These are phyloP conservation scores for Aspergillus sclerotiicarbonarius DNA, from an alignment of 495 filamentous ascomycete species.

Conservation along the genomic window DNA sequence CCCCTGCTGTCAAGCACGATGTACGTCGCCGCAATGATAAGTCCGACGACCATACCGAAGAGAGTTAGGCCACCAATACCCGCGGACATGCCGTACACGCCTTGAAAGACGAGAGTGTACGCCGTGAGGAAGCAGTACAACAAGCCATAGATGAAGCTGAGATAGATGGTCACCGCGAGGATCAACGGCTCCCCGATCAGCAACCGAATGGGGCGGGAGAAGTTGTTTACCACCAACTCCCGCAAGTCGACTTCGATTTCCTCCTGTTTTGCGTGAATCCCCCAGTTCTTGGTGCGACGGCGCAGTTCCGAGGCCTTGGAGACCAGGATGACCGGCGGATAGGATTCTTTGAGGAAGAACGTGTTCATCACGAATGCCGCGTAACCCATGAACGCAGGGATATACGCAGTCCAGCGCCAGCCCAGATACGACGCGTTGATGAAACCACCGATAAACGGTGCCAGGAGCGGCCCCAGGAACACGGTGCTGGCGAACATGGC, in stretches of 20 bases:
- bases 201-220: conserved; percentile 74
- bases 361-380: conserved; percentile 66
- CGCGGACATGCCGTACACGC: conserved; percentile 62
- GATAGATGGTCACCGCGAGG: conserved; percentile 69
- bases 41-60: conserved; percentile 45
- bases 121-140: conserved; percentile 81
- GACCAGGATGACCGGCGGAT: conserved; percentile 77
- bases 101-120: conserved; percentile 76
- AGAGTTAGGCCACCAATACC: conserved; percentile 54
- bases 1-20: conserved; percentile 24
- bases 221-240: conserved; percentile 81
- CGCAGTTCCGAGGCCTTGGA: conserved; percentile 75
- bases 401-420: conserved; percentile 87
- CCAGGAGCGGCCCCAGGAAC: conserved; percentile 77
- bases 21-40: conserved; percentile 34
- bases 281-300: conserved; percentile 84
- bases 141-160: conserved; percentile 79
- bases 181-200: conserved; percentile 82
- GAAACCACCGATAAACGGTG: conserved; percentile 84
- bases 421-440: conserved; percentile 66
- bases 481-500: conserved; percentile 83
- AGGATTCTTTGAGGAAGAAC: conserved; percentile 77
- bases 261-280: conserved; percentile 90
- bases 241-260: conserved; percentile 83
- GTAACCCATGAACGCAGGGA: conserved; percentile 72